These are phyloP conservation scores for Tetracladium marchalianum DNA, from an alignment of 495 filamentous ascomycete species.

Conservation along the genomic window DNA sequence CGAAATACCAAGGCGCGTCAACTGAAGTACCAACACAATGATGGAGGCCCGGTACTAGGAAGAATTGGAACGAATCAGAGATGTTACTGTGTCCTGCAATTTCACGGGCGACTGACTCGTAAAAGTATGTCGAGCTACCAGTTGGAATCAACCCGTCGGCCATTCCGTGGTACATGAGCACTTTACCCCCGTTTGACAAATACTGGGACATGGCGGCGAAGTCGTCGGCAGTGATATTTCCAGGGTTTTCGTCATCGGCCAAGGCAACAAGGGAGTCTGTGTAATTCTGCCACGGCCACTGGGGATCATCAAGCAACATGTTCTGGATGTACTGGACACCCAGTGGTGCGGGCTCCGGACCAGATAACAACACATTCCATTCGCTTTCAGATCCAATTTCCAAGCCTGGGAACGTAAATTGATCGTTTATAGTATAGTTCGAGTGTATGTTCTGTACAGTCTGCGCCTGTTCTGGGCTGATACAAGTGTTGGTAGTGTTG, in stretches of 20 bases:
- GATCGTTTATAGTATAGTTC: slow-evolving; percentile 40
- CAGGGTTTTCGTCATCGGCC: slow-evolving; percentile 32
- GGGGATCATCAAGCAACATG: slow-evolving; percentile 33
- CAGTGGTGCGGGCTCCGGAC: slow-evolving; percentile 26
- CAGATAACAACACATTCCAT: slow-evolving; percentile 27
- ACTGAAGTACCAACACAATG: slow-evolving; percentile 28
- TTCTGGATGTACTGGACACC: slow-evolving; percentile 31
- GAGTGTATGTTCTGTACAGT: slow-evolving; percentile 45
- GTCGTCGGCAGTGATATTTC: slow-evolving; percentile 34
- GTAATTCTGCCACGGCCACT: slow-evolving; percentile 29
- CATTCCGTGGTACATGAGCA: slow-evolving; percentile 44
- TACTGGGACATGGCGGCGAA: slow-evolving; percentile 40
- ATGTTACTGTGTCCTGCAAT: slow-evolving; percentile 19
- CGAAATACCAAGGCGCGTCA: slow-evolving; percentile 38
- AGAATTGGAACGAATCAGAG: slow-evolving; percentile 29
- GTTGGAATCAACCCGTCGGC: slow-evolving; percentile 38
- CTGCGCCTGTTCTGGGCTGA: slow-evolving; percentile 44
- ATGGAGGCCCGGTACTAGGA: slow-evolving; percentile 32
- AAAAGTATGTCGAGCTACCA: slow-evolving; percentile 31
- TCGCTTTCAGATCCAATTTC: slow-evolving; percentile 31
- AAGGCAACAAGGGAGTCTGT: slow-evolving; percentile 26
- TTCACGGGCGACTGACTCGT: slow-evolving; percentile 30
- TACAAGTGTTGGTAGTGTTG: slow-evolving; percentile 32
- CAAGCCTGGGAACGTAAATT: slow-evolving; percentile 44
- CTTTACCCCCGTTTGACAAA: slow-evolving; percentile 38